Conservation (phyloP, 495 filamentous ascomycete genomes). For the Cladorrhinum samala region DNA sequence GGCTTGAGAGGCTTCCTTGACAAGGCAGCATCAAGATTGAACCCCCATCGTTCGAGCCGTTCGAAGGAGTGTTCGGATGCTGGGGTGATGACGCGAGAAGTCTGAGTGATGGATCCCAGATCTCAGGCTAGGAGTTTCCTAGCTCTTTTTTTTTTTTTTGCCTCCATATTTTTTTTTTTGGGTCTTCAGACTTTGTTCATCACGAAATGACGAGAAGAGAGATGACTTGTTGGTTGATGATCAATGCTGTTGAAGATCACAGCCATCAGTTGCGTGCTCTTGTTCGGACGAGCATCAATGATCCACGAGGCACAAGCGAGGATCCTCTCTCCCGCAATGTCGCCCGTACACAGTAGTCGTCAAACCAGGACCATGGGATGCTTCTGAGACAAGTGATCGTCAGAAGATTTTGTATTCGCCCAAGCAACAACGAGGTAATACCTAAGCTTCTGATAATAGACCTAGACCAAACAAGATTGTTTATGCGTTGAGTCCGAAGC, state of each 20-base stretch:
- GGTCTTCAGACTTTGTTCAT: no score
- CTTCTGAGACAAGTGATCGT: constrained; percentile 19
- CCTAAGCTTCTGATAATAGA: neutral
- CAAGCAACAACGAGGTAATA: neutral
- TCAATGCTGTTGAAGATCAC: no score
- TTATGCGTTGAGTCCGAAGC: constrained; percentile 4
- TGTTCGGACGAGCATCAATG: constrained; percentile 3
- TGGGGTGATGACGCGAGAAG: no score
- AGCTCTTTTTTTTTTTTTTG: neutral
- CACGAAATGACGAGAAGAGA: no score
- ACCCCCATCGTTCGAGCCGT: neutral
- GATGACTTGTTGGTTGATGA: no score
- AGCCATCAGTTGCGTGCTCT: no score
- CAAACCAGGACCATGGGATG: constrained; percentile 13
- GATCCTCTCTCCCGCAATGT: constrained; percentile 1
- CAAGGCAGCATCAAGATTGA: neutral
- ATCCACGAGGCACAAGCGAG: neutral
- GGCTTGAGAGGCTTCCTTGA: constrained; percentile 7
- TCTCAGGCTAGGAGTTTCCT: no score
- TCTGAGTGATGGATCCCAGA: neutral
- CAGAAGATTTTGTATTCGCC: constrained; percentile 1
- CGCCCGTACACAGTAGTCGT: neutral
- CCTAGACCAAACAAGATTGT: neutral
- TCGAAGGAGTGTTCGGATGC: neutral
- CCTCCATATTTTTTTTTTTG: neutral